Conservation (phyloP, 1,284 basidiomycete genomes). For the Sporisorium sorghi region DNA sequence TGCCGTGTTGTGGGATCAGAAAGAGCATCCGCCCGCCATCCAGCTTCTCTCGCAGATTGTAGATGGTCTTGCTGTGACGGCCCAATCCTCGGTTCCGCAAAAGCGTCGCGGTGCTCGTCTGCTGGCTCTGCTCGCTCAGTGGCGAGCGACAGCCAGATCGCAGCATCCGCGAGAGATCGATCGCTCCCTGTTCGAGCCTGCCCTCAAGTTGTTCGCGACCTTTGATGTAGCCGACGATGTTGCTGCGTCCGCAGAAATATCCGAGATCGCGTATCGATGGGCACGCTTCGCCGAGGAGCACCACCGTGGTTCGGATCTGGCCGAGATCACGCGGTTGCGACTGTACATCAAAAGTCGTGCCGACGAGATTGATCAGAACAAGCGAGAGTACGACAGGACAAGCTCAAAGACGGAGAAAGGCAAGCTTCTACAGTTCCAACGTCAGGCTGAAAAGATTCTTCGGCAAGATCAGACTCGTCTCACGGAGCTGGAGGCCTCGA, state of each 20-base stretch:
- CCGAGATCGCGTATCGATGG: constrained; percentile 82
- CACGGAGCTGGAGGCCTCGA: constrained; percentile 32
- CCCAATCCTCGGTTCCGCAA: constrained; percentile 14
- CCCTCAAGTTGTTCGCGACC: constrained; percentile 70
- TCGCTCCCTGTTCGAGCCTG: constrained; percentile 77
- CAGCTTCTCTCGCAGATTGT: constrained; percentile 75
- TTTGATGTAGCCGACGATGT: neutral
- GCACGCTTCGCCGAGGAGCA: constrained; percentile 90
- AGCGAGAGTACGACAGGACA: constrained; percentile 70
- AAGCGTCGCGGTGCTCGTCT: constrained; percentile 64
- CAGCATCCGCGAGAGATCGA: constrained; percentile 84
- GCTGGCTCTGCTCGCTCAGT: constrained; percentile 75
- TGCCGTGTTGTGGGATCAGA: constrained; percentile 87
- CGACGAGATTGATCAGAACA: constrained; percentile 75
- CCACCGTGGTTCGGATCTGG: constrained; percentile 78
- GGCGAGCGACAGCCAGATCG: constrained; percentile 86
- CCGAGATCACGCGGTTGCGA: constrained; percentile 79
- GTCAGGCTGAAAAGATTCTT: constrained; percentile 49
- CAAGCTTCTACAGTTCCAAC: constrained; percentile 37
- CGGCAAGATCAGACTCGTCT: constrained; percentile 49
- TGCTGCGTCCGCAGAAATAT: constrained; percentile 70
- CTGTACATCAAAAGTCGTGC: constrained; percentile 80
- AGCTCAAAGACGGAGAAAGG: constrained; percentile 26
- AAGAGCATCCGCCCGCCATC: constrained; percentile 85
- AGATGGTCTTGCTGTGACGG: constrained; percentile 15